Percentiles rank a stretch among this genome's conserved stretches.
Evolutionary conservation across 768 basidiomycete species (phyloP).

Genomic region (Mycena crocata): DNA sequence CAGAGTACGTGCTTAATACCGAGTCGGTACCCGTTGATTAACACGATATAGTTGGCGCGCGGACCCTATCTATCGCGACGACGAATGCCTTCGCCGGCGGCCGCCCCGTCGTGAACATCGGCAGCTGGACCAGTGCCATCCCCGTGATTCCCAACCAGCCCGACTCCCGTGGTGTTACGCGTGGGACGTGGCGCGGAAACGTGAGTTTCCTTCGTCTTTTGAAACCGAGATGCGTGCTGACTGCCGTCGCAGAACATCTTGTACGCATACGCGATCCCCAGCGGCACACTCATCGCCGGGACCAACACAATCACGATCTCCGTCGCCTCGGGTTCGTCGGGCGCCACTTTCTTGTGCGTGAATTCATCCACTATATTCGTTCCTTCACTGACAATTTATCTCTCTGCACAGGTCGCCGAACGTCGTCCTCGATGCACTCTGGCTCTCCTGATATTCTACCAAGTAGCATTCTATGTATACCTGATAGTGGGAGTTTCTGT

Average conservation of each 20-base stretch:
- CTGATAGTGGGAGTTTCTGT: no score
- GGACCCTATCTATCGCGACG: slow-evolving; percentile 50
- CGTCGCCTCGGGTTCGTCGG: slow-evolving; percentile 50
- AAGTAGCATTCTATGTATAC: no score
- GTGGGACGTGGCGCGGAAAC: slow-evolving; percentile 52
- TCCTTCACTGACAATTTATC: background rate
- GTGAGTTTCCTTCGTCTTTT: background rate
- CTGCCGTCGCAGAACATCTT: slow-evolving; percentile 38
- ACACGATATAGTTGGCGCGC: slow-evolving; percentile 39
- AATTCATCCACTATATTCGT: background rate
- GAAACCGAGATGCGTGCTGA: background rate
- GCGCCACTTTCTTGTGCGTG: slow-evolving; percentile 46
- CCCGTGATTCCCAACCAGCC: slow-evolving; percentile 47
- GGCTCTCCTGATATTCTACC: background rate
- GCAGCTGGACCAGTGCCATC: slow-evolving; percentile 44
- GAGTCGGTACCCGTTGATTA: no score
- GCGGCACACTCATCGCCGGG: slow-evolving; percentile 44
- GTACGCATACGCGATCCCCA: slow-evolving; percentile 50
- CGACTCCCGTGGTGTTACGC: slow-evolving; percentile 50
- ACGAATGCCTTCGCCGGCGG: slow-evolving; percentile 53
- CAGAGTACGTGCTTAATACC: slow-evolving; percentile 33
- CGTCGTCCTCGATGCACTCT: background rate
- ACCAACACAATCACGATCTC: slow-evolving; percentile 46
- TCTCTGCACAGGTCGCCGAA: background rate
- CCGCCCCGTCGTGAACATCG: slow-evolving; percentile 47